Evolutionary conservation across 1,284 basidiomycete genomes (phyloP), one percentile per base, ranked within the genome.

Genomic region (Neonothopanus nambi): DNA sequence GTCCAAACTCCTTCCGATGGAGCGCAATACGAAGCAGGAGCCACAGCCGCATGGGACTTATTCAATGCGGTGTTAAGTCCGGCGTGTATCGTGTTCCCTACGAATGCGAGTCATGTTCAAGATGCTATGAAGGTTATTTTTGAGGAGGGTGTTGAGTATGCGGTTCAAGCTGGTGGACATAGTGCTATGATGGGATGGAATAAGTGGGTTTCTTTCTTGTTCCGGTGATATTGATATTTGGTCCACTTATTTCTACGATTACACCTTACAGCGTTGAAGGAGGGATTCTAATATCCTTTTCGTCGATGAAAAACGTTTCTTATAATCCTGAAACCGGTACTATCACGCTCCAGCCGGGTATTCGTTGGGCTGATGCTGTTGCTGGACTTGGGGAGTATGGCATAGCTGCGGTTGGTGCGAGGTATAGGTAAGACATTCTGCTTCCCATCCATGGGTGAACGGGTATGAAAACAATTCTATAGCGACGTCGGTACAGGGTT

Each of bases 141-240:
- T 54, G 46, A 59, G n/a, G 53, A 61, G 46, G 64, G 67, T 45
- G 61, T 67, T 18, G 63, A 60, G 15, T 74, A 71, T 53, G 70
- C 71, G 17, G 71, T 74, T 6, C 71, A 70, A 57, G 65, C 69
- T n/a, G 72, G 71, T 12, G 66, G 70, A 13, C 72, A 74, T 54
- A 69, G 67, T 44, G 71, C 65, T 13, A 70, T 69, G 69, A 63
- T 61, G 30, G 71, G 68, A n/a, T 74, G 72, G 72, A 72, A 74
- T 59, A 72, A 62, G 72, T 73, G 51, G 49, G 71, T 65, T 20
- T 47, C 17, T n/a, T 48, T n/a, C 23, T 38, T 15, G 3, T 36
- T 12, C 12, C 12, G 20, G 1, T 13, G 15, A 37, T 23, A 38
- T n/a, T 18, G 21, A 20, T 38, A 33, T 23, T 21, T 20, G 13